Conservation (phyloP, 345 rosid genomes). For the Lepidium didymum region DNA sequence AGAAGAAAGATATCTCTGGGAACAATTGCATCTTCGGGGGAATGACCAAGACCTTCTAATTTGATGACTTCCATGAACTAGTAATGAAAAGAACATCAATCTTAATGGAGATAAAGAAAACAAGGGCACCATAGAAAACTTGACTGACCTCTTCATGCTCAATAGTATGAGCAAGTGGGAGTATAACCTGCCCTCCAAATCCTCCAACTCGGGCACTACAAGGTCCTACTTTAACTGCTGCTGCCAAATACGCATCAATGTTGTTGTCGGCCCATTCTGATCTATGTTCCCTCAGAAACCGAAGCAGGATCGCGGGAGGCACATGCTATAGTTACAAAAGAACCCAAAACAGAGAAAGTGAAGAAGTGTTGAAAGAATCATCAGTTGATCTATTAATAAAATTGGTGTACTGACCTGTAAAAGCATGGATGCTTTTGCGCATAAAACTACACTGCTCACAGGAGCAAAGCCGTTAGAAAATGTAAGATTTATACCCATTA, state of each 20-base stretch:
- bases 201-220: constrained; percentile 79
- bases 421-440: constrained; percentile 99
- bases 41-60: constrained; percentile 75
- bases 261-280: constrained; percentile 99
- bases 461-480: constrained; percentile 78
- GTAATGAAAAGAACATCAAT: not conserved
- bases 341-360: not conserved
- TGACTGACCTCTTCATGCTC: constrained; percentile 91
- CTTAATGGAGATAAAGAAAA: not conserved
- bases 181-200: constrained; percentile 89
- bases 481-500: constrained; percentile 84
- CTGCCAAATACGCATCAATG: constrained; percentile 91
- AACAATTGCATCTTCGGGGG: constrained; percentile 87
- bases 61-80: constrained; percentile 96
- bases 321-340: constrained; percentile 54
- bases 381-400: not conserved
- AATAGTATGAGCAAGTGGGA: constrained; percentile 89
- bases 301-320: constrained; percentile 93
- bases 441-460: constrained; percentile 72
- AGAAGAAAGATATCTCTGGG: constrained; percentile 89
- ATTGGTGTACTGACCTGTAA: constrained; percentile 56
- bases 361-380: constrained; percentile 1
- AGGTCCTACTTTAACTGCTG: constrained; percentile 94
- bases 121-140: not conserved
- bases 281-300: constrained; percentile 94